Conservation (phyloP, 305 asterid species). For the Withania somnifera region DNA sequence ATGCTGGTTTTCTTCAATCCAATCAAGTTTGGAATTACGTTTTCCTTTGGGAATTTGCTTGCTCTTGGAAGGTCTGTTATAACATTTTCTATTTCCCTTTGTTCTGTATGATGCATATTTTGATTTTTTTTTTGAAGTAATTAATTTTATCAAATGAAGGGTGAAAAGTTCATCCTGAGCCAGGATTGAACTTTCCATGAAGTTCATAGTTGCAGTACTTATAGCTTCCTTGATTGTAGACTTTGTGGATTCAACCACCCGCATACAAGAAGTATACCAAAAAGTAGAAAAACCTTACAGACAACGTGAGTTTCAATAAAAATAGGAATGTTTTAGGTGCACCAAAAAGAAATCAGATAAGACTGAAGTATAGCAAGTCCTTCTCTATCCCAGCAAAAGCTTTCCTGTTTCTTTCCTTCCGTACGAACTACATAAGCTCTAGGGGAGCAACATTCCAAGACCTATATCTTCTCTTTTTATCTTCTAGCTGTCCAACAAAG, state of each 20-base stretch:
- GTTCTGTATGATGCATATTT: conserved; percentile 4
- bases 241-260: not conserved
- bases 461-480: not conserved
- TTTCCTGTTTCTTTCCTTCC: not conserved
- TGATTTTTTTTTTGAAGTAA: not conserved
- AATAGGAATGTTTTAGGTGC: not conserved
- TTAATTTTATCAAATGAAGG: not conserved
- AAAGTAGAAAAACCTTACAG: not conserved
- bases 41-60: conserved; percentile 91
- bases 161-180: not conserved
- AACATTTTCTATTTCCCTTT: not conserved
- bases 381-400: not conserved
- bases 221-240: not conserved
- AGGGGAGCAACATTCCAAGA: not conserved
- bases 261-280: not conserved
- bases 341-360: not conserved
- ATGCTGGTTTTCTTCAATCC: conserved; percentile 97
- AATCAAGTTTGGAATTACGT: conserved; percentile 88
- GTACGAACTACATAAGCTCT: not conserved
- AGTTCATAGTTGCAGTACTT: not conserved
- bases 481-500: not conserved
- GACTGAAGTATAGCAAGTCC: not conserved
- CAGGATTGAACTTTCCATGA: not conserved
- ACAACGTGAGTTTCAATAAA: not conserved
- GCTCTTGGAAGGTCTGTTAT: conserved; percentile 88